Conservation (phyloP, 2,329 filamentous ascomycete genomes). For the Alternaria ventricosa region DNA sequence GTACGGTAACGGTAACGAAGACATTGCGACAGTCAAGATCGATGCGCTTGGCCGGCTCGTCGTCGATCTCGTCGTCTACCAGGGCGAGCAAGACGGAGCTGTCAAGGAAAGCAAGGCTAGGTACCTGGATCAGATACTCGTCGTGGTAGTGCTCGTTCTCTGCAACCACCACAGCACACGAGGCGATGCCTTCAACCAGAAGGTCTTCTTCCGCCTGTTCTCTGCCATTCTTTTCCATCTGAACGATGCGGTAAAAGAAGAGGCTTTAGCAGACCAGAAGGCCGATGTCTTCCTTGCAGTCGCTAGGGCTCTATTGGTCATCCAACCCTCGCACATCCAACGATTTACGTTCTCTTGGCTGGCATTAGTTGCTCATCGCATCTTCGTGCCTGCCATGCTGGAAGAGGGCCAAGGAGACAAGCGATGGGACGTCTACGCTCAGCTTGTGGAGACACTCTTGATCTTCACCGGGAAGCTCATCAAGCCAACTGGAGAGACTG, state of each 20-base stretch:
- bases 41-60: conserved; percentile 87
- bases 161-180: conserved; percentile 84
- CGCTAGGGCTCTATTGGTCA: conserved; percentile 71
- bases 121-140: conserved; percentile 79
- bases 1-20: conserved; percentile 62
- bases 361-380: conserved; percentile 79
- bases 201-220: conserved; percentile 89
- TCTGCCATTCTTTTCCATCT: conserved; percentile 83
- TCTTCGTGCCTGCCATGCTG: conserved; percentile 81
- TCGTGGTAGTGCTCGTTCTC: conserved; percentile 79
- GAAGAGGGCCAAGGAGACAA: conserved; percentile 61
- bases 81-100: conserved; percentile 65
- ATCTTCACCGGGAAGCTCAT: conserved; percentile 79
- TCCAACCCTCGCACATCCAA: conserved; percentile 79
- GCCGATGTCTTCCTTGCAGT: conserved; percentile 75
- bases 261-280: conserved; percentile 59
- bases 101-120: conserved; percentile 68
- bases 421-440: conserved; percentile 79
- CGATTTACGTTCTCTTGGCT: conserved; percentile 88
- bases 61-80: conserved; percentile 74
- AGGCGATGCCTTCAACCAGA: conserved; percentile 82
- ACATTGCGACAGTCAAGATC: conserved; percentile 67
- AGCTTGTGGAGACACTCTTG: conserved; percentile 75
- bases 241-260: conserved; percentile 61
- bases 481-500: conserved; percentile 72